Base-by-base conservation (phyloP, 177 flowering plant species). In the Vitis hybrid region DNA sequence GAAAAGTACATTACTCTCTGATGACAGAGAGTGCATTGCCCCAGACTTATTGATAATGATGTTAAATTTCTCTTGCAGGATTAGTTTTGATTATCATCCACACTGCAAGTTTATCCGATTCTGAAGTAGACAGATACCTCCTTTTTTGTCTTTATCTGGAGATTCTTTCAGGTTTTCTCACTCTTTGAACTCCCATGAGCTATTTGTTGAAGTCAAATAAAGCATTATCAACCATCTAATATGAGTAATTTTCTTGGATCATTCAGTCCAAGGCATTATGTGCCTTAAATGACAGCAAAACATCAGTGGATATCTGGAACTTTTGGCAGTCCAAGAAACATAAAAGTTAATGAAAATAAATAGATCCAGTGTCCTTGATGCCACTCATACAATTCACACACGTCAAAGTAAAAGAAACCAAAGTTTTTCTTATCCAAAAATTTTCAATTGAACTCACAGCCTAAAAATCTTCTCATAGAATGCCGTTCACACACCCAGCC, bases 401-500 rank as follows among this genome's bases (percentile, higher is more conserved):
- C 56, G 60, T 64, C 57, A 71, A 71, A 69, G 63, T 48, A 57
- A 51, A 65, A 11, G 64, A 71, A 71, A 65, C 58, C 8, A 60
- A 63, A 58, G 51, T 55, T 68, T 18, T 30, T 69, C 60, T 66
- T 72, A 72, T 79, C 76, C 59, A 11, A 64, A 69, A 17, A 65
- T 67, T 69, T 70, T 23, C 71, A 65, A 69, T 49, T 70, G 54
- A 77, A 75, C 58, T 66, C 54, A 62, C 62, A 62, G 60, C 62
- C 57, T 70, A 57, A 8, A 52, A 62, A 56, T 68, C 71, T 55
- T 70, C 70, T 72, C 62, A 59, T 50, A 64, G 40, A 74, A 32
- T 52, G 52, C n/a, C 70, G 70, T 34, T 70, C 77, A 73, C 52
- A 63, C 72, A 75, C 52, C 64, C 51, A 65, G 50, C 67, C 52